phyloP scores from a whole-genome alignment of 331 rosid genomes.

The Malus hybrid region DNA sequence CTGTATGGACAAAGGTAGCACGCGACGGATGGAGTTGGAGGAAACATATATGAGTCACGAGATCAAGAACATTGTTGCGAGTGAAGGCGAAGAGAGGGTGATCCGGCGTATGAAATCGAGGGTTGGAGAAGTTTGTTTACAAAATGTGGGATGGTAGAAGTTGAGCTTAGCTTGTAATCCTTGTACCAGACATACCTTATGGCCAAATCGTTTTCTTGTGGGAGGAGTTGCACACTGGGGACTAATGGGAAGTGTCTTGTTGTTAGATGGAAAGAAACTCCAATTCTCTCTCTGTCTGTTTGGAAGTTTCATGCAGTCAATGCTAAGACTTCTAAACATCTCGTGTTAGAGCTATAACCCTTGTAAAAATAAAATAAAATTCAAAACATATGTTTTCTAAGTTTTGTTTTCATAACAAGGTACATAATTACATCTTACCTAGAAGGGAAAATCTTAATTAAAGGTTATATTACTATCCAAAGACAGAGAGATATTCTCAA shows the following conservation, averaged over 20 bases:
- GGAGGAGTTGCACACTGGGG: slow-evolving; percentile 34
- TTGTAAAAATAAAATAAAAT: not conserved
- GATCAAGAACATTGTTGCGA: slow-evolving; percentile 37
- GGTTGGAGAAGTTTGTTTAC: slow-evolving; percentile 57
- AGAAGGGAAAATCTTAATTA: too few species aligned
- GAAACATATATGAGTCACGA: slow-evolving; percentile 19
- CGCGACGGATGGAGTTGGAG: slow-evolving; percentile 24
- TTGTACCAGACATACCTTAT: slow-evolving; percentile 47
- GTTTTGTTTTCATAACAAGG: not conserved
- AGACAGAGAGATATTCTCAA: too few species aligned
- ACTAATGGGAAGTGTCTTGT: slow-evolving; percentile 35
- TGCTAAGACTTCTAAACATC: not conserved
- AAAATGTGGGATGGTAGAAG: slow-evolving; percentile 49
- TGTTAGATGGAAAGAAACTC: slow-evolving; percentile 67
- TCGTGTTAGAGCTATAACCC: not conserved
- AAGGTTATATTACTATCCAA: too few species aligned
- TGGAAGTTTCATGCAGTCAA: slow-evolving; percentile 37
- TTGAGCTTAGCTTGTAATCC: slow-evolving; percentile 37
- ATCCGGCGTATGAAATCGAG: slow-evolving; percentile 44
- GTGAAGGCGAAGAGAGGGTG: slow-evolving; percentile 47
- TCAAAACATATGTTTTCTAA: not conserved
- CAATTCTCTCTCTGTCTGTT: slow-evolving; percentile 44
- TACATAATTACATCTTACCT: not conserved
- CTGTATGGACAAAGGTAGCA: slow-evolving; percentile 34
- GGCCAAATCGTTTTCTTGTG: slow-evolving; percentile 30